Base-by-base conservation (phyloP, 1,139 yeast species). In the Pichia sp. region DNA sequence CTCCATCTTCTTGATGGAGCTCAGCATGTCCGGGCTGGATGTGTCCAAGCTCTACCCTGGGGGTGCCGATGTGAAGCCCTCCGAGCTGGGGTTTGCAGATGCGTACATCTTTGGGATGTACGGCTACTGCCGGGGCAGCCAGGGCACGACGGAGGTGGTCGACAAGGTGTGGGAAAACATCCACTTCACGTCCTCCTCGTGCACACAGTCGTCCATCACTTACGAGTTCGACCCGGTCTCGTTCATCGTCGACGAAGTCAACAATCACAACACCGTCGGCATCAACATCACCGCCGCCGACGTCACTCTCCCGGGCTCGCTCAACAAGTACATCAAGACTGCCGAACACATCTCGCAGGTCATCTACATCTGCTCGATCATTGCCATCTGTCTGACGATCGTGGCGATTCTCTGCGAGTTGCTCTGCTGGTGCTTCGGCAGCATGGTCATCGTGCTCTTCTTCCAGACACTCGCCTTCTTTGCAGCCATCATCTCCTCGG, bases 121-220 rank as follows among this genome's bases (percentile, higher is more conserved):
- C 82, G 92, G 90, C 36, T 87, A 85, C 71, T 87, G 95, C 69
- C 73, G 77, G 62, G 93, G 92, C 29, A 55, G 67, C 46, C 67
- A 68, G 11, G 55, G 61, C 41, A 26, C 45, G 13, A 64, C 66
- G 32, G 41, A 45, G 13, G 19, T 47, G 5, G 32, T 38, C 8
- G 55, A 57, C n/a, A 42, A 52, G 10, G 36, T 47, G 2, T 52
- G 58, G 57, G 56, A 54, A 31, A 51, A 52, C 56, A 66, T 72
- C 26, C 67, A 75, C 56, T 70, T 77, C 49, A 71, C 71, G 46
- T 77, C 76, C 59, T 79, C 84, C 15, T 80, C 76, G 72, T 87
- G 92, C 71, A 78, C 83, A 6, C 60, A 68, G 19, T 77, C 86
- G 23, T 71, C 73, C 59, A 70, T 78, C 0, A 77, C 77, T 54